Base-by-base conservation (phyloP, 2,329 filamentous ascomycete genomes). In the Cephalotrichum gorgonifer region DNA sequence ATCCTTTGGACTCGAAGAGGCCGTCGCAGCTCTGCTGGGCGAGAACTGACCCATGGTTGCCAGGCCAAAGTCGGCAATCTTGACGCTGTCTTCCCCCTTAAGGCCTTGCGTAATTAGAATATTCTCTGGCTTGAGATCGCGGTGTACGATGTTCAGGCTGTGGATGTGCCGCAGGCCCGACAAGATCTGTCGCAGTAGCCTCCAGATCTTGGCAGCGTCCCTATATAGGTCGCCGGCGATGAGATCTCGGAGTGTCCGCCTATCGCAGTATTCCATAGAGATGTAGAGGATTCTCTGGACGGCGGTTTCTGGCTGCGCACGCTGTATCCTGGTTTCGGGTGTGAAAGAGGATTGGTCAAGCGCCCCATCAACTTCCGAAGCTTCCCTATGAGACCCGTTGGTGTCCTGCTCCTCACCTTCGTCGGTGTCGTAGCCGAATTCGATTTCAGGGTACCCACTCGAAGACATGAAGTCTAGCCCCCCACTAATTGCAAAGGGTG, bases 191-290 rank as follows among this genome's bases (percentile, higher is more conserved):
- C 91, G 81, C 55, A 97, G 90, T 4, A 97, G 72, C 27, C 89
- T 81, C 93, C 93, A 98, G 15, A 86, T 79, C 58, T 95, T 86
- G 26, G 88, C 77, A 2, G 77, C 74, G 50, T 90, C 81, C 56
- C 86, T 82, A 56, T 80, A 79, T 11, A 97, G 69, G 27, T 82
- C 84, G 57, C 84, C 80, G 22, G 79, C 76, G 50, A 98, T 94
- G 27, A 96, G 68, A 70, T 97, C 89, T 20, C 90, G 84, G 28
- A 98, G 76, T 0, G 93, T 97, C 76, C 86, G 80, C 61, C 91
- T 93, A 62, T 97, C 91, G 60, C 93, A 98, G 56, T 96, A 95
- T 62, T 98, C 93, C 93, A 98, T 98, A 52, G 95, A 93, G 50
- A 98, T 97, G 62, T 96, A 98, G 39, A 98, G 74, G 6, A 90